Evolutionary conservation across 2,329 filamentous ascomycete genomes (phyloP).

Genomic region (Trichoderma asperellum): DNA sequence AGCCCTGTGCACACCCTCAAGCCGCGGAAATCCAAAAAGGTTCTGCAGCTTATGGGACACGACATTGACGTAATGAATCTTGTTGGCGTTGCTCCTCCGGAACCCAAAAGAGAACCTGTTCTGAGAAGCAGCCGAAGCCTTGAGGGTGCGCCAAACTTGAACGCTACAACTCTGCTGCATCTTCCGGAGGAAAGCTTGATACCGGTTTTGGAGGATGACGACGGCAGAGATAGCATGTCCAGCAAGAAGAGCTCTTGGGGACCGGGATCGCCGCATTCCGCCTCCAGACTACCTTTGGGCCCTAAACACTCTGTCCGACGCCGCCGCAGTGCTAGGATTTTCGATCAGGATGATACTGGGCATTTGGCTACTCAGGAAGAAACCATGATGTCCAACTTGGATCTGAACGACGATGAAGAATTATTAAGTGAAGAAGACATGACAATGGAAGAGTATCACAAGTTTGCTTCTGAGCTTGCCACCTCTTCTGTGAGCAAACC

Average conservation of each 20-base stretch:
- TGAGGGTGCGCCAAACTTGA: slow-evolving; percentile 1
- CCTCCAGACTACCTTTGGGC: slow-evolving; percentile 27
- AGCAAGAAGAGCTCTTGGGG: slow-evolving; percentile 35
- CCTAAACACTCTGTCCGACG: slow-evolving; percentile 24
- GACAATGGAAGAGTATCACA: slow-evolving; percentile 44
- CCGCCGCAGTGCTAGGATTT: slow-evolving; percentile 21
- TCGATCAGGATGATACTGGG: slow-evolving; percentile 10
- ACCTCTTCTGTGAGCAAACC: slow-evolving; percentile 16
- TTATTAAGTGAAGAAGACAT: slow-evolving; percentile 28
- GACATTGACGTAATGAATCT: slow-evolving; percentile 40
- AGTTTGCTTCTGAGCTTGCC: slow-evolving; percentile 41
- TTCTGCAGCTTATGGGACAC: slow-evolving; percentile 48
- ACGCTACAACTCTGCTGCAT: slow-evolving; percentile 21
- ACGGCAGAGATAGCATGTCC: slow-evolving; percentile 29
- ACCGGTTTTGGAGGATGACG: slow-evolving; percentile 32
- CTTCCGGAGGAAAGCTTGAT: slow-evolving; percentile 17
- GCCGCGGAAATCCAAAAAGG: slow-evolving; percentile 44
- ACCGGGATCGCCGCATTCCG: slow-evolving; percentile 31
- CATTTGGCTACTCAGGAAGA: slow-evolving; percentile 24
- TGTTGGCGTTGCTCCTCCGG: neutral
- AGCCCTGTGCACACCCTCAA: slow-evolving; percentile 24
- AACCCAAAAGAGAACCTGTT: neutral
- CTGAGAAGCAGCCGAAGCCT: slow-evolving; percentile 12
- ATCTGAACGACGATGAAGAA: slow-evolving; percentile 34
- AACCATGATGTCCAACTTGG: slow-evolving; percentile 28